Conservation (phyloP, 257 asterid species). For the Solanum clarkiae region DNA sequence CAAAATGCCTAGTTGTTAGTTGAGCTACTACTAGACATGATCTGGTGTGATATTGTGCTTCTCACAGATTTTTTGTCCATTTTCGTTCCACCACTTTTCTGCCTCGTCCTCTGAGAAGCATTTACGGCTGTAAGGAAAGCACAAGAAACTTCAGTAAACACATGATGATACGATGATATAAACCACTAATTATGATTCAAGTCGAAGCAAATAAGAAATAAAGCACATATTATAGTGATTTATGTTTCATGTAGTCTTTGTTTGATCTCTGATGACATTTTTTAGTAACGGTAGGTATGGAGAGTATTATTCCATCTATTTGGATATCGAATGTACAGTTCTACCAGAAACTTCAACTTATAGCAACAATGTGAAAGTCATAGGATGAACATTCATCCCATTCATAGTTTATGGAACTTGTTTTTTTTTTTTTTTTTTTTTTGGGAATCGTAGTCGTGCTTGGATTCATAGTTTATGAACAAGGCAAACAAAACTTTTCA, state of each 20-base stretch:
- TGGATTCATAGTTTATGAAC: background rate
- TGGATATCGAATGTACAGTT: background rate
- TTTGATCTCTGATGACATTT: background rate
- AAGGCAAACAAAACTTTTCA: background rate
- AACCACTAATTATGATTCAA: background rate
- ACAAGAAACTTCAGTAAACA: background rate
- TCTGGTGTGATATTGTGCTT: constrained; percentile 34
- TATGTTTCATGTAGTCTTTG: background rate
- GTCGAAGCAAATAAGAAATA: background rate
- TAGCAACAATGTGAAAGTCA: background rate
- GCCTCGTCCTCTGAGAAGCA: constrained; percentile 74
- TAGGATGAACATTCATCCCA: background rate
- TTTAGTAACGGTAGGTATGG: background rate
- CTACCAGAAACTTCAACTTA: background rate
- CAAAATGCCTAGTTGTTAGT: background rate
- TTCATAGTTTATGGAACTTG: background rate
- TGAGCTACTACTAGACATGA: background rate
- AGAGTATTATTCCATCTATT: background rate
- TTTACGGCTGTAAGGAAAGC: constrained; percentile 46
- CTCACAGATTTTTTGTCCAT: constrained; percentile 45
- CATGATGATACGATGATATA: background rate
- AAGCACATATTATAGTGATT: background rate
- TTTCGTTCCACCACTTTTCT: constrained; percentile 83
- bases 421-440: background rate
- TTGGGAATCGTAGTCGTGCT: background rate